Evolutionary conservation across 371 early-diverging fungal species (phyloP).

Genomic region (Apophysomyces ossiformis): DNA sequence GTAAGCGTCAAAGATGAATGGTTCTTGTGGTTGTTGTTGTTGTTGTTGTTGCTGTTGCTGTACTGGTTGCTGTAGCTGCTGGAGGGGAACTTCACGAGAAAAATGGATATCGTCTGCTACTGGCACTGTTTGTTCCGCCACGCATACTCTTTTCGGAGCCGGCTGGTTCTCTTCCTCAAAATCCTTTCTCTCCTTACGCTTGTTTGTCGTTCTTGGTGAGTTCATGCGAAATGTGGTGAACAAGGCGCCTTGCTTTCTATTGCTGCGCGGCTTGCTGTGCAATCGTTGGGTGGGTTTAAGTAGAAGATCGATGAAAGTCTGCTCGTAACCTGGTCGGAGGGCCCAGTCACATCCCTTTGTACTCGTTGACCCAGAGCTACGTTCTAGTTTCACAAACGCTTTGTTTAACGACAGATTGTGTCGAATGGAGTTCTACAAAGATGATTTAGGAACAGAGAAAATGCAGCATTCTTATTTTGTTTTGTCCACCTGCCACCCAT

Average conservation of each 20-base stretch:
- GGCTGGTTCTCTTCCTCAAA: no score
- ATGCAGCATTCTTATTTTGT: not conserved
- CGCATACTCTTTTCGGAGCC: not conserved
- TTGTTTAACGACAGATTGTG: slow-evolving; percentile 92
- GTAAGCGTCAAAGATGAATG: not conserved
- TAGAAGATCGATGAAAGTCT: slow-evolving; percentile 46
- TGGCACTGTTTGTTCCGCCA: not conserved
- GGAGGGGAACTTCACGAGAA: not conserved
- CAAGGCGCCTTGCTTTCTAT: not conserved
- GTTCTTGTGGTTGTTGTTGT: not conserved
- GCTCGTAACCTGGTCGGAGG: slow-evolving; percentile 57
- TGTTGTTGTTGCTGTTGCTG: not conserved
- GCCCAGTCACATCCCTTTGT: slow-evolving; percentile 94
- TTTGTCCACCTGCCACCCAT: slow-evolving; percentile 73
- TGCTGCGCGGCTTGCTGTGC: not conserved
- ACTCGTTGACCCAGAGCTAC: slow-evolving; percentile 66
- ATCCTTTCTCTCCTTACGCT: not conserved
- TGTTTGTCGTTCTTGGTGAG: not conserved
- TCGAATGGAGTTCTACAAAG: slow-evolving; percentile 87
- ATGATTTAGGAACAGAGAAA: not conserved
- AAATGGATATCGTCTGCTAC: not conserved
- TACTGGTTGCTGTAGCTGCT: not conserved
- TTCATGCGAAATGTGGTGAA: not conserved
- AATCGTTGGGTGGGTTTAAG: slow-evolving; percentile 33
- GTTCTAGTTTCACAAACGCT: slow-evolving; percentile 82